phyloP scores from a whole-genome alignment of 2,329 filamentous ascomycete species.

The Cladophialophora exuberans region DNA sequence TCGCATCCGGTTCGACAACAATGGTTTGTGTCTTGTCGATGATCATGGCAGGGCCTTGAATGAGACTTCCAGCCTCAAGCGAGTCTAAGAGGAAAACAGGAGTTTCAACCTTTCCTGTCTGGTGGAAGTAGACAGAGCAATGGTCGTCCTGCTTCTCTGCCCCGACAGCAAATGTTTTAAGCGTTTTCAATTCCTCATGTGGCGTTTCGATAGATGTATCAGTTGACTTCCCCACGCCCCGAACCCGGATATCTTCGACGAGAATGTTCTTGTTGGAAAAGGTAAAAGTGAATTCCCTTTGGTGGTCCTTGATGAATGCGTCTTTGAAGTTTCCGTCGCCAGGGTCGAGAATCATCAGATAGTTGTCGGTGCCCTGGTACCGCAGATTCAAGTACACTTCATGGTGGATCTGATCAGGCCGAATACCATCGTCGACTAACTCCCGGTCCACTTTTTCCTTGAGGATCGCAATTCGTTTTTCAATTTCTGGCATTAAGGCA shows the following conservation, averaged over 20 bases:
- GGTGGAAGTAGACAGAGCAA: constrained; percentile 82
- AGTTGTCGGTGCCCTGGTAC: constrained; percentile 87
- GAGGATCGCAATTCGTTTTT: constrained; percentile 75
- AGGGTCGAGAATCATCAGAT: constrained; percentile 84
- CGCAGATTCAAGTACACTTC: constrained; percentile 95
- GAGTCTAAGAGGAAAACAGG: constrained; percentile 81
- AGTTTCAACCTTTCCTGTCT: constrained; percentile 73
- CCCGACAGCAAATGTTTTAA: constrained; percentile 62
- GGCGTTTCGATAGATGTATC: constrained; percentile 78
- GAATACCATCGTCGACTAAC: constrained; percentile 78
- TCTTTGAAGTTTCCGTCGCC: constrained; percentile 81
- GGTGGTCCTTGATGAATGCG: constrained; percentile 84
- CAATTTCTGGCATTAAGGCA: constrained; percentile 65
- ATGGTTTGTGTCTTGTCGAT: constrained; percentile 80
- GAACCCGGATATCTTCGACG: constrained; percentile 83
- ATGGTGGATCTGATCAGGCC: constrained; percentile 72
- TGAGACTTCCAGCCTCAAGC: constrained; percentile 69
- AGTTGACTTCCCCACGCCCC: constrained; percentile 88
- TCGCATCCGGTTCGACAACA: constrained; percentile 77
- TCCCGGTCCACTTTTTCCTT: constrained; percentile 71
- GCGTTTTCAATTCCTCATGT: constrained; percentile 76
- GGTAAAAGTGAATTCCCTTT: constrained; percentile 92
- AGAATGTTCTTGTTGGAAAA: constrained; percentile 84
- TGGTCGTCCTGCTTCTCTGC: constrained; percentile 67
- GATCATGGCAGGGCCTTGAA: constrained; percentile 81